Conservation (phyloP, 345 rosid genomes). For the Lepidium africanum region DNA sequence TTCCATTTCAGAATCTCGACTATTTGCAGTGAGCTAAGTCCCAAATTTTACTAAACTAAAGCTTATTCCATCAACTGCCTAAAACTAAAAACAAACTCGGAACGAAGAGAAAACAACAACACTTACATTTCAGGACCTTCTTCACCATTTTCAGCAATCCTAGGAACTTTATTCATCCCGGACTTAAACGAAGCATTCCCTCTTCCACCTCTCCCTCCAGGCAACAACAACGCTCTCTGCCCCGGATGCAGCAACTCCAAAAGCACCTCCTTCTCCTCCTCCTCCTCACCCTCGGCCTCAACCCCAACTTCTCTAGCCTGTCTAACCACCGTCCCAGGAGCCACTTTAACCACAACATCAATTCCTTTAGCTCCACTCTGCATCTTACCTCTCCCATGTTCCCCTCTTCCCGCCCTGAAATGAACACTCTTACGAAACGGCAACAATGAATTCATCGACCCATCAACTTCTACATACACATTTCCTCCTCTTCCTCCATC, state of each 20-base stretch:
- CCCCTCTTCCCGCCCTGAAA: conserved; percentile 77
- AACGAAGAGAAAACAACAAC: background rate
- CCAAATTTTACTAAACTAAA: conserved; percentile 4
- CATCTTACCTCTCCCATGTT: conserved; percentile 73
- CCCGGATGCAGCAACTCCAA: conserved; percentile 78
- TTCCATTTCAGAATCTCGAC: background rate
- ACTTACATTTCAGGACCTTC: conserved; percentile 95
- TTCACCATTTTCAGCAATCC: conserved; percentile 96
- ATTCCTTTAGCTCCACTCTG: conserved; percentile 70
- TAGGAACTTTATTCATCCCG: conserved; percentile 72
- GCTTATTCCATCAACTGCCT: background rate
- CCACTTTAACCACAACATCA: conserved; percentile 75
- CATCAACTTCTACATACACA: conserved; percentile 70
- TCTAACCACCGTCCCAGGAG: conserved; percentile 75
- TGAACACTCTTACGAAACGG: conserved; percentile 81
- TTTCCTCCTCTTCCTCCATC: conserved; percentile 96
- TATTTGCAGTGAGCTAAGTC: background rate
- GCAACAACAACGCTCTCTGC: conserved; percentile 68
- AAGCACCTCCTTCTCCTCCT: conserved; percentile 62
- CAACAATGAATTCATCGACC: conserved; percentile 72
- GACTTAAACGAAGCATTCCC: conserved; percentile 89
- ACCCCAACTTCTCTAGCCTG: conserved; percentile 70
- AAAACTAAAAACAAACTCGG: background rate
- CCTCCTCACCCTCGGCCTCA: conserved; percentile 64
- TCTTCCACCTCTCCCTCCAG: conserved; percentile 95